Base-by-base conservation (phyloP, 192 early-diverging fungal genomes). In the Linnemannia elongata region DNA sequence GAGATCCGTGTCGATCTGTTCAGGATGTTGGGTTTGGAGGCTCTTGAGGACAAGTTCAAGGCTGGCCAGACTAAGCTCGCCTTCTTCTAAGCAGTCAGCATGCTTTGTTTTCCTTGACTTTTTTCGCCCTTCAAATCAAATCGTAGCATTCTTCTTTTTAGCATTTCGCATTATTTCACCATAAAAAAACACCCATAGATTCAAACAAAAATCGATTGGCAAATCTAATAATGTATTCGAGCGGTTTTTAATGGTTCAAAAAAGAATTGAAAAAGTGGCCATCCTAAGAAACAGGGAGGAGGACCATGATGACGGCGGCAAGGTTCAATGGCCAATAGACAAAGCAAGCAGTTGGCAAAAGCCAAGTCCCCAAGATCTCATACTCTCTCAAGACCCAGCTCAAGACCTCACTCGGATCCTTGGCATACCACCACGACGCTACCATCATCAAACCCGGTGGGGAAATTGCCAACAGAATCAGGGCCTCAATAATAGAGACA, bases 271-370 rank as follows among this genome's bases (percentile, higher is more conserved):
- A 12, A 52, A 27, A 18, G 13, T 8, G 20, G 6, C 39, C 24
- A 44, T 13, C 20, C 60, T 79, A 83, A 5, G 47, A 76, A 17
- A 78, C 70, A 1, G 87, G 83, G 41, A 85, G 76, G 35, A 88
- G 83, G 9, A 90, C 80, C 84, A 90, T 90, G 5, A 88, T 79
- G 3, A 60, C 47, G 39, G 84, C 81, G 42, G 90, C 89, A 49
- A 93, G 63, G 79, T 92, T 91, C 71, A 88, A 78, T 8, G 95
- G 95, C 94, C 95, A 96, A 85, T 95, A 95, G 1, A 94, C 86
- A n/a, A 91, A 91, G 82, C 93, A 94, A 36, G 94, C 74, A 78
- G 93, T 91, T 3, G 93, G 92, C 13, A 95, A 89, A 0, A 94
- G 82, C 90, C 93, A 92, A 30, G 89, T 93, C 52, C 91, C 91